Base-by-base conservation (phyloP, 2,329 filamentous ascomycete species). In the Coniochaeta sp. region DNA sequence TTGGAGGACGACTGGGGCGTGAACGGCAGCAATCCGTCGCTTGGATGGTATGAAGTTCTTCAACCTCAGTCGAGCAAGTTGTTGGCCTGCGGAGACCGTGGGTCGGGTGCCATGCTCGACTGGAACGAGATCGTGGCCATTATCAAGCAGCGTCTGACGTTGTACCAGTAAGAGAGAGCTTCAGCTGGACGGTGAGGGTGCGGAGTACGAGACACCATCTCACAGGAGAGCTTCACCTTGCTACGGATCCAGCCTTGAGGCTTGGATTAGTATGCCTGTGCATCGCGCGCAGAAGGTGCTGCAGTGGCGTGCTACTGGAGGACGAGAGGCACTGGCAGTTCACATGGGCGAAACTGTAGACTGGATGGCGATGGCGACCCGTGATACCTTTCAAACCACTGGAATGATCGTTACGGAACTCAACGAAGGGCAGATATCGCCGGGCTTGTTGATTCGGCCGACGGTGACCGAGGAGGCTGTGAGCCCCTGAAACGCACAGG, bases 121-220 rank as follows among this genome's bases (percentile, higher is more conserved):
- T 57, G 55, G 55, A 57, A 40, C 36, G 55, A 57, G 36, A 57
- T 57, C 19, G 55, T 57, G 22, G 38, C 19, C 17, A 44, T 57
- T 14, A 44, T 57, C 24, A 44, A 44, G 24, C 36, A 57, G 12
- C 19, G 55, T 10, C 17, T 57, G 55, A 30, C 17, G 34, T n/a
- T 57, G 16, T 56, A 52, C 26, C 22, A 17, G 47, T 17, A 47
- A 24, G 9, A 12, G 12, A 1, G 19, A 22, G n/a, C 17, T 4
- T 17, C 38, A 5, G 4, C 16, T 5, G 38, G n/a, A 3, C 4
- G 2, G 16, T 40, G 42, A 47, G 42, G 42, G 10, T 17, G 4
- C 22, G 42, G 42, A 22, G 22, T 26, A 26, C 3, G 42, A 47
- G 4, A 6, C 17, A 14, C 19, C n/a, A 44, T 22, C n/a, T 3